phyloP scores from a whole-genome alignment of 192 early-diverging fungal genomes.

The Backusella mclennaniae region DNA sequence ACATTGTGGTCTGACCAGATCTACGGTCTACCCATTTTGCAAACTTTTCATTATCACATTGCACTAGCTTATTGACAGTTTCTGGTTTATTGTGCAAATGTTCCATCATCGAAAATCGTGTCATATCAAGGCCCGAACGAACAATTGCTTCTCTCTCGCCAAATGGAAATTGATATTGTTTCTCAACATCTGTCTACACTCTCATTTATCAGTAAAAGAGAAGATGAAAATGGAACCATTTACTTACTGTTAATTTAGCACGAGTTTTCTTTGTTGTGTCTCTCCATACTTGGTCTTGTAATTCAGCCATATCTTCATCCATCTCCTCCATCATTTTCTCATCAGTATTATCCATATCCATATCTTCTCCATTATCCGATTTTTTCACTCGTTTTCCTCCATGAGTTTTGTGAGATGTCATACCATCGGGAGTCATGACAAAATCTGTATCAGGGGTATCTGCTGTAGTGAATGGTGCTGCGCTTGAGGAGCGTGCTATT shows the following conservation, averaged over 20 bases:
- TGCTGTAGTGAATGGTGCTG: conserved; percentile 16
- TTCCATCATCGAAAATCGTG: conserved; percentile 41
- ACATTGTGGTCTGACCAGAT: conserved; percentile 3
- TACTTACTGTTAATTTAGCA: conserved; percentile 40
- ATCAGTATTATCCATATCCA: conserved; percentile 44
- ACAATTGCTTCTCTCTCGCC: conserved; percentile 46
- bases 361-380: conserved; percentile 12
- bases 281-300: conserved; percentile 48
- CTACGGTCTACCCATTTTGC: conserved; percentile 1
- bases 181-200: conserved; percentile 28
- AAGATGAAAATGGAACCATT: neutral
- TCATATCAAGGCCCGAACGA: conserved; percentile 59
- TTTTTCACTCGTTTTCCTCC: conserved; percentile 10
- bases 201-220: neutral
- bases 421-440: conserved; percentile 15
- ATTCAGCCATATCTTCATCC: conserved; percentile 54
- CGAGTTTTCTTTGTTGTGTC: conserved; percentile 48
- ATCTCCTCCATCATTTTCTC: conserved; percentile 42
- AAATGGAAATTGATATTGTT: conserved; percentile 46
- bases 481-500: neutral
- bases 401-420: neutral
- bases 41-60: conserved; percentile 19
- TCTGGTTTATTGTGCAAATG: conserved; percentile 33
- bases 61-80: conserved; percentile 24
- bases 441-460: conserved; percentile 29